Evolutionary conservation across 768 basidiomycete genomes (phyloP), one percentile per base, ranked within the genome.

Genomic region (Mycena capillaripes): DNA sequence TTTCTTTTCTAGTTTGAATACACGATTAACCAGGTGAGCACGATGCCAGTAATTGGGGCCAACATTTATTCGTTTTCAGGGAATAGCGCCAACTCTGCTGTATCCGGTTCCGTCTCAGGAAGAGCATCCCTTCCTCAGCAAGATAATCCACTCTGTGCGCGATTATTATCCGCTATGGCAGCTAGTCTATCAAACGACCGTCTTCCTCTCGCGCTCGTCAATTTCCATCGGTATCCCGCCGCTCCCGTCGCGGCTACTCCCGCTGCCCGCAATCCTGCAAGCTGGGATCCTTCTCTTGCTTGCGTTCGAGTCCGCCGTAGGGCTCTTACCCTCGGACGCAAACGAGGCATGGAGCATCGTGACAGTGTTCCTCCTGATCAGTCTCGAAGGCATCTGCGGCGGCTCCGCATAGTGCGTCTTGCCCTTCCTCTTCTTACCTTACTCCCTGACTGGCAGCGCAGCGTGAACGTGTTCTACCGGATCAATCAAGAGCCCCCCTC

Each of bases 101-200:
- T 99, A 97, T 79, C 92, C 95, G 7, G 88, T 97, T 14, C 97
- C 97, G 0, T 86, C 88, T 0, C 79, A 85, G 1, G 88, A 89
- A 9, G 82, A 84, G 6, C 85, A 92, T 71, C 87, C 90, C 65
- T 59, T 95, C 16, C 85, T 97, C 59, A 89, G 91, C 78, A 89
- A 87, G 78, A 87, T 98, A 70, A 95, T 99, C 67, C 91, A 94
- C 76, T 91, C 90, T 1, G 86, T 96, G 23, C 88, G 96, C 42
- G 97, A 98, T 78, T 99, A 97, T 79, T 98, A 98, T 82, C 97
- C 97, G 2, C 88, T 97, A 46, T 98, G 96, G 95, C 95, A 95
- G 91, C 89, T 96, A 44, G 90, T 96, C 32, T 96, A 96, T 77
- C 95, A 95, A 85, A 90, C 94, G 25, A 95, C 95, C 48, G 97